These are phyloP conservation scores for Dioscorea dumetorum DNA, from an alignment of 106 monocot genomes.

Conservation along the genomic window DNA sequence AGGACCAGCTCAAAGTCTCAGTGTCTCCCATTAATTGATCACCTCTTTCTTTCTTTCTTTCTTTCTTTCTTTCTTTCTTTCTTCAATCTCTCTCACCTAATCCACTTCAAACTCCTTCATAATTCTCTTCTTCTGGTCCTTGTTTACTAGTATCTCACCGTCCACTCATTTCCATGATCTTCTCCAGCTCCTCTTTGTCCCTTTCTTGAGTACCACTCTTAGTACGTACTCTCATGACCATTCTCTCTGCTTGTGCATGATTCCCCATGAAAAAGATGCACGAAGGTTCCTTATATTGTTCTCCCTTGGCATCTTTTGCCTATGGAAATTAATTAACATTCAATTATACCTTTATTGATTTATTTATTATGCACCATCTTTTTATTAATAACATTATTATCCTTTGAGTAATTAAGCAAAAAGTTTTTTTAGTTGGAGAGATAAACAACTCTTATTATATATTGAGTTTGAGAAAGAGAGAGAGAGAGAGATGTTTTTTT, in stretches of 20 bases:
- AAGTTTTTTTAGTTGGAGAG: too few relatives aligned
- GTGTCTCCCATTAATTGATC: neutral
- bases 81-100: neutral
- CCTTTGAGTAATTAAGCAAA: too few relatives aligned
- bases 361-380: too few relatives aligned
- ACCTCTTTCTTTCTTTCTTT: neutral
- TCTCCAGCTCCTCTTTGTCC: neutral
- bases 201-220: neutral
- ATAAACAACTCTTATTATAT: too few relatives aligned
- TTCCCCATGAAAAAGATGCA: neutral
- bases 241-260: neutral
- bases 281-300: neutral
- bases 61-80: too few relatives aligned
- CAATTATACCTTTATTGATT: too few relatives aligned
- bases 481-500: too few relatives aligned
- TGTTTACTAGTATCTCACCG: too few relatives aligned
- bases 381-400: too few relatives aligned
- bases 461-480: too few relatives aligned
- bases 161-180: too few relatives aligned
- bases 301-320: slow-evolving; percentile 1
- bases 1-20: neutral
- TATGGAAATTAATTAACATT: neutral
- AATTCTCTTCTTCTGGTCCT: too few relatives aligned
- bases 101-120: neutral
- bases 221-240: neutral